These are phyloP conservation scores for Russula dissimulans DNA, from an alignment of 768 basidiomycete genomes.

Conservation along the genomic window DNA sequence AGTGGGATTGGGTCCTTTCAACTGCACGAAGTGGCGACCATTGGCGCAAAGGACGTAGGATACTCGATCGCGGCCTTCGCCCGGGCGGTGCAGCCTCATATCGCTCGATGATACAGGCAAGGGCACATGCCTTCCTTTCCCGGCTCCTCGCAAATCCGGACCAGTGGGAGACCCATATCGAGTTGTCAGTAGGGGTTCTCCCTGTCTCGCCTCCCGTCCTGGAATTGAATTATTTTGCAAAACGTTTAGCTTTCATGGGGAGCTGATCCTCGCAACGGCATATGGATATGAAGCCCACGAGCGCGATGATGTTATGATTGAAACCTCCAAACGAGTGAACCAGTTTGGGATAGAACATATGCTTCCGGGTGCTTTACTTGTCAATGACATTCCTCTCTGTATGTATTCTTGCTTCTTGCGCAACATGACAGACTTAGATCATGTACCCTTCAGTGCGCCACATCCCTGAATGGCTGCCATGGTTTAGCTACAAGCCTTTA, in stretches of 20 bases:
- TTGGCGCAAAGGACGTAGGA: background rate
- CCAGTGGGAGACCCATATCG: background rate
- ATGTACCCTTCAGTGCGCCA: background rate
- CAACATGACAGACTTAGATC: background rate
- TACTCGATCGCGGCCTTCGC: constrained; percentile 5
- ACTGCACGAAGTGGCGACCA: background rate
- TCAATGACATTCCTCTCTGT: constrained; percentile 1
- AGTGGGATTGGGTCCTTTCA: background rate
- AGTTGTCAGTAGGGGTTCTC: background rate
- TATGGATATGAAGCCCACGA: background rate
- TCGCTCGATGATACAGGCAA: background rate
- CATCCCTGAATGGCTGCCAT: constrained; percentile 4
- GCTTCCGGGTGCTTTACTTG: background rate
- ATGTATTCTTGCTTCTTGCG: background rate
- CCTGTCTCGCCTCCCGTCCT: background rate
- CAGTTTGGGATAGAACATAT: background rate
- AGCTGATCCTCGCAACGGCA: background rate
- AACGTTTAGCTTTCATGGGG: background rate
- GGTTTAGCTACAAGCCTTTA: constrained; percentile 4
- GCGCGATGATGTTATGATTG: background rate
- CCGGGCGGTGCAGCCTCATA: background rate
- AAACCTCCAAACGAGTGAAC: background rate
- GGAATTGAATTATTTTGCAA: background rate
- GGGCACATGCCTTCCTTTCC: background rate
- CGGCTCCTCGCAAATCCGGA: background rate